These are phyloP conservation scores for Eucalyptus pumila DNA, from an alignment of 345 rosid genomes.

Conservation along the genomic window DNA sequence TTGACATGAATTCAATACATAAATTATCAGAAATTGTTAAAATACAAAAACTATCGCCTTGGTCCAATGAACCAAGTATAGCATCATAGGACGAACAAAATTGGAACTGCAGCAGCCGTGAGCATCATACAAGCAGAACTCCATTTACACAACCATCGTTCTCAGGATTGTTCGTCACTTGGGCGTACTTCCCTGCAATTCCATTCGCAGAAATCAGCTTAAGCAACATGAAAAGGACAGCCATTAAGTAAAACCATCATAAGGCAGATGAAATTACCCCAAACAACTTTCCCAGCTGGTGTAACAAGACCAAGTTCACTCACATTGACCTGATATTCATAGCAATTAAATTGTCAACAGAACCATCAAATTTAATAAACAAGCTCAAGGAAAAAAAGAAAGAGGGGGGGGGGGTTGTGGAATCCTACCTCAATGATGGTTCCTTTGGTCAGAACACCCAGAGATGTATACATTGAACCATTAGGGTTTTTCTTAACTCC, in stretches of 20 bases:
- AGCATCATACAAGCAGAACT: slow-evolving; percentile 62
- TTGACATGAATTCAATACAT: neutral
- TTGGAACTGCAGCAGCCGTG: neutral
- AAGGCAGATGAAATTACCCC: slow-evolving; percentile 52
- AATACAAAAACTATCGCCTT: neutral
- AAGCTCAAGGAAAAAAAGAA: neutral
- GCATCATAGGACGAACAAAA: neutral
- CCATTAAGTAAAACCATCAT: neutral
- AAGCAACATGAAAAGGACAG: neutral
- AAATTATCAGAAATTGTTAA: neutral
- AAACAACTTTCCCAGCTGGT: slow-evolving; percentile 91
- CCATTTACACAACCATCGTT: slow-evolving; percentile 92
- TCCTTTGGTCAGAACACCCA: slow-evolving; percentile 93
- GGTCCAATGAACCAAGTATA: neutral
- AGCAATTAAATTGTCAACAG: neutral
- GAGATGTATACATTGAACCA: slow-evolving; percentile 92
- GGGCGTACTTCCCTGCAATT: slow-evolving; percentile 83
- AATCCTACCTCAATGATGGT: slow-evolving; percentile 77
- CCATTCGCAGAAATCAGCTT: neutral
- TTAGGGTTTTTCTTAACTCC: slow-evolving; percentile 95
- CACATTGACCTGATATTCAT: slow-evolving; percentile 64
- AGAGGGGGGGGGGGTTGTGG: no score
- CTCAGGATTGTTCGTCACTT: slow-evolving; percentile 94
- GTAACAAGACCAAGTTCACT: slow-evolving; percentile 93
- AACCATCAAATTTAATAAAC: neutral